Evolutionary conservation across 768 basidiomycete genomes (phyloP).

Genomic region (Mycena crocata): DNA sequence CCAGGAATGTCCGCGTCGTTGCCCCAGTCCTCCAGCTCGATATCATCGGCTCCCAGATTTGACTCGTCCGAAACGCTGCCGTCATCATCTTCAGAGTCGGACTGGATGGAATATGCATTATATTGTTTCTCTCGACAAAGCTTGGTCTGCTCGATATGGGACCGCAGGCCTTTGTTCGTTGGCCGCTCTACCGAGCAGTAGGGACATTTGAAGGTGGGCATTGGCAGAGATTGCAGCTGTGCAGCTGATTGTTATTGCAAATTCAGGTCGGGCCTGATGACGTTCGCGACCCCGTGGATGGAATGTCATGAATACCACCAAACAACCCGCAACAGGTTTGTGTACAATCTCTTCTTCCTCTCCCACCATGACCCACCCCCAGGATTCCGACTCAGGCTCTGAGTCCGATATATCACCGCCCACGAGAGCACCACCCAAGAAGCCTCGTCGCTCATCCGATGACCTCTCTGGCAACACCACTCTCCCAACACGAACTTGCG

Average conservation of each 20-base stretch:
- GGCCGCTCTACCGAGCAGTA: not conserved
- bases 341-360: too few relatives aligned
- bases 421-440: not conserved
- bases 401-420: too few relatives aligned
- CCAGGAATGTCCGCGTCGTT: not conserved
- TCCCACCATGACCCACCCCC: too few relatives aligned
- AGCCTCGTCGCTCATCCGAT: not conserved
- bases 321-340: too few relatives aligned
- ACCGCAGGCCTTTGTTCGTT: not conserved
- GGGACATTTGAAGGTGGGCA: not conserved
- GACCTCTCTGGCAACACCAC: slow-evolving; percentile 5
- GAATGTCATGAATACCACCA: too few relatives aligned
- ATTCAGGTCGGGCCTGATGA: too few relatives aligned
- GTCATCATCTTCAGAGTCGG: not conserved
- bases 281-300: too few relatives aligned
- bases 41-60: not conserved
- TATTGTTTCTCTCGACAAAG: not conserved
- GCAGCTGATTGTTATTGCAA: not conserved
- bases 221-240: not conserved
- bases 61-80: not conserved
- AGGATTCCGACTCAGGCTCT: too few relatives aligned
- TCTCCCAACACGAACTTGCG: not conserved
- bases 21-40: not conserved
- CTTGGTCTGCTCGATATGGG: not conserved
- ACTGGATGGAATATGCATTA: not conserved